Evolutionary conservation across 495 filamentous ascomycete genomes (phyloP), one percentile per base, ranked within the genome.

Genomic region (Choiromyces venosus): DNA sequence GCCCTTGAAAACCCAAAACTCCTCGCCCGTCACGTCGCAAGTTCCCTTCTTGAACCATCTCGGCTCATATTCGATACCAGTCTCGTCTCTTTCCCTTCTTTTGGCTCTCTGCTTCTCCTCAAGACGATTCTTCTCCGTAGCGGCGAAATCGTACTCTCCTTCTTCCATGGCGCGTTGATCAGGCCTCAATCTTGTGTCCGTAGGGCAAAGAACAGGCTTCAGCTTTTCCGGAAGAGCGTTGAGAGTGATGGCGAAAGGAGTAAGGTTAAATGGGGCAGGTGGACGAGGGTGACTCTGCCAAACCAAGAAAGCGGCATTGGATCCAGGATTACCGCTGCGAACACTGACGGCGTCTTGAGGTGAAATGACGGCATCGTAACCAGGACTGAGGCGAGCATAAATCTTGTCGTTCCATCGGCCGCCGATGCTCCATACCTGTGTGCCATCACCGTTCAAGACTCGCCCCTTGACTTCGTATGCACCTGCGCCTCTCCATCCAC

Each of bases 131-230:
- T 99, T 99, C 86, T 99, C 95, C 33, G 86, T 86, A 0, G 95
- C 96, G 14, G 95, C 95, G 66, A 96, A 84, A 78, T 97, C 93
- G 78, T 99, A 99, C 82, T 93, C 89, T 12, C 96, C 95, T 70
- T 97, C 93, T 82, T 99, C 95, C 95, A 99, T 99, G 0, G 95
- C 95, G n/a, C 96, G 87, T 84, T 99, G 95, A 81, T 99, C 95
- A 0, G 95, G 96, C 25, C 95, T 86, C 46, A 96, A 84, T 19
- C 95, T 86, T 10, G 94, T 95, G 81, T 99, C 95, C 0, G 95
- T 99, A 7, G 96, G 96, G 44, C 94, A 91, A 12, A 99, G 84
- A 82, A 89, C 87, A 7, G 89, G 86, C 44, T 83, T 85, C 65
- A 99, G 86, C 12, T 86, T 85, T 12, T 94, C 91, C 35, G 93